These are phyloP conservation scores for Pseudognaphalium luteoalbum DNA, from an alignment of 129 eudicot genomes.

Conservation along the genomic window DNA sequence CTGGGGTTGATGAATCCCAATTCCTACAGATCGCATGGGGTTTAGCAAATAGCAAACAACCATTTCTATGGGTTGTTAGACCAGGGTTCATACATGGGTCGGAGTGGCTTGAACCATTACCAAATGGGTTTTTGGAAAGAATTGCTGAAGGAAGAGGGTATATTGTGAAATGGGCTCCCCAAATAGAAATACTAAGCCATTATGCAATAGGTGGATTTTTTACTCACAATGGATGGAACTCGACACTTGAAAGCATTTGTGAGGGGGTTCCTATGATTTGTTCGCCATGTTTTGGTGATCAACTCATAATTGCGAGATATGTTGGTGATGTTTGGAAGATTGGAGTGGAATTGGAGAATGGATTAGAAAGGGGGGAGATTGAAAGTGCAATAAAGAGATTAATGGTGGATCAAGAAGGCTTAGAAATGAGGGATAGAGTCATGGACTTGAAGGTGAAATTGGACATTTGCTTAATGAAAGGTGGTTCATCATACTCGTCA, in stretches of 20 bases:
- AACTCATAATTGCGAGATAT: conserved; percentile 42
- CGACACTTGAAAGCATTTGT: conserved; percentile 39
- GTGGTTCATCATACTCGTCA: conserved; percentile 44
- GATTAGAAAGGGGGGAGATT: conserved; percentile 35
- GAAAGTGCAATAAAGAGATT: conserved; percentile 32
- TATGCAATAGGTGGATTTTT: conserved; percentile 14
- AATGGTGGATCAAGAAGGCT: conserved; percentile 45
- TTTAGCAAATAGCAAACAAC: conserved; percentile 39
- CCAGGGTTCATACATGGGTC: conserved; percentile 32
- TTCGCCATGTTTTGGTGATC: conserved; percentile 48
- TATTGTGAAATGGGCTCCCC: conserved; percentile 50
- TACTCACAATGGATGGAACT: conserved; percentile 21
- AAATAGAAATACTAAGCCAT: conserved; percentile 17
- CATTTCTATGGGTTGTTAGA: conserved; percentile 43
- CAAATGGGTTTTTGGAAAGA: conserved; percentile 29
- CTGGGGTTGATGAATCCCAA: conserved; percentile 8
- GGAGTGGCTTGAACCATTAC: conserved; percentile 21
- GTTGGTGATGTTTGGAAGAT: conserved; percentile 51
- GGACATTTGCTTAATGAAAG: conserved; percentile 21
- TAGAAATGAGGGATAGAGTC: conserved; percentile 37
- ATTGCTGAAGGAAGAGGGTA: conserved; percentile 27
- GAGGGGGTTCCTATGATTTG: conserved; percentile 74
- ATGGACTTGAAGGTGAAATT: conserved; percentile 36
- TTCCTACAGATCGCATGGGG: conserved; percentile 40
- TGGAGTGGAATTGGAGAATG: conserved; percentile 45